phyloP scores from a whole-genome alignment of 2,329 filamentous ascomycete genomes.

The Endocalyx cinctus region DNA sequence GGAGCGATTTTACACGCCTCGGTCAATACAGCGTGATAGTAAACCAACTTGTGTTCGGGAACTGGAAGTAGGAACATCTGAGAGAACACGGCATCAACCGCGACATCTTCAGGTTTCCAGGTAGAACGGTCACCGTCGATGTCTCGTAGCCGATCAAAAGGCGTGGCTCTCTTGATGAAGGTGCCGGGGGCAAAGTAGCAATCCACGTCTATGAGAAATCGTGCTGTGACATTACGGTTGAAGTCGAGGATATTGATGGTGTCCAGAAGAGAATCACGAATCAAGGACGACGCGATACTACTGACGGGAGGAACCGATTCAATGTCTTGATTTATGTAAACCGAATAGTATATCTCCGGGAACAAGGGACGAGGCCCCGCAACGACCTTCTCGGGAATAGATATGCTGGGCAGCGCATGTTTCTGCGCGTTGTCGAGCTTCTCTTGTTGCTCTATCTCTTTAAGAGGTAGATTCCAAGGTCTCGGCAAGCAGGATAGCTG shows the following conservation, averaged over 20 bases:
- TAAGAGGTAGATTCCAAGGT: slow-evolving; percentile 60
- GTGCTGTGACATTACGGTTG: slow-evolving; percentile 82
- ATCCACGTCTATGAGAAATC: slow-evolving; percentile 88
- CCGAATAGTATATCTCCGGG: slow-evolving; percentile 90
- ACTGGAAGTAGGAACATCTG: slow-evolving; percentile 84
- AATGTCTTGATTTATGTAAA: slow-evolving; percentile 81
- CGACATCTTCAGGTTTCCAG: slow-evolving; percentile 97
- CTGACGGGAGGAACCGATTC: slow-evolving; percentile 79
- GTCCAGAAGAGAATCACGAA: slow-evolving; percentile 82
- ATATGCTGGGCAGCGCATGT: slow-evolving; percentile 72
- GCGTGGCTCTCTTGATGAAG: slow-evolving; percentile 88
- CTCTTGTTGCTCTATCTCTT: slow-evolving; percentile 56
- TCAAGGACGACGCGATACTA: slow-evolving; percentile 73
- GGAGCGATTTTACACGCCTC: slow-evolving; percentile 95
- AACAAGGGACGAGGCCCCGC: slow-evolving; percentile 74
- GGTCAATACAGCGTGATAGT: slow-evolving; percentile 92
- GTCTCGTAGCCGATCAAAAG: slow-evolving; percentile 81
- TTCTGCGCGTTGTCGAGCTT: slow-evolving; percentile 60
- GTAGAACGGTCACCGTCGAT: slow-evolving; percentile 62
- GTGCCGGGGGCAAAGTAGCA: slow-evolving; percentile 88
- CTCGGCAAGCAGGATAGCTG: slow-evolving; percentile 64
- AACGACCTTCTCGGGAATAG: slow-evolving; percentile 69
- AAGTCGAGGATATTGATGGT: slow-evolving; percentile 93
- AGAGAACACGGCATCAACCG: slow-evolving; percentile 95
- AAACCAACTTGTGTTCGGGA: slow-evolving; percentile 90